These are phyloP conservation scores for Clohesyomyces aquaticus DNA, from an alignment of 495 filamentous ascomycete species.

Conservation along the genomic window DNA sequence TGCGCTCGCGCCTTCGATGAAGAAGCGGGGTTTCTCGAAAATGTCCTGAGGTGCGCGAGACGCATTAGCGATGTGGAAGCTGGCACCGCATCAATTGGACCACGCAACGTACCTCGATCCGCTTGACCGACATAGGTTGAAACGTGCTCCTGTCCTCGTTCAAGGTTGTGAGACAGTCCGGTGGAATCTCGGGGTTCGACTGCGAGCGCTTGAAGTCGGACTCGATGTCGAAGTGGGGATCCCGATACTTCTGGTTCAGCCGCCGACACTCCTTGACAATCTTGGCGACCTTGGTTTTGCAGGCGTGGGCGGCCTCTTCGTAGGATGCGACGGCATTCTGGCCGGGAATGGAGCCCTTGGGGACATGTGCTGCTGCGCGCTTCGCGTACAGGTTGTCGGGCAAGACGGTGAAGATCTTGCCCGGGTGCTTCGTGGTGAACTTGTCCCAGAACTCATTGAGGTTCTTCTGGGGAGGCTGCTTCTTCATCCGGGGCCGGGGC, in stretches of 20 bases:
- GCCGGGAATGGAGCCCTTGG: slow-evolving; percentile 57
- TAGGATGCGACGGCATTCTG: slow-evolving; percentile 67
- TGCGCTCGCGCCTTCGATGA: slow-evolving; percentile 77
- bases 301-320: slow-evolving; percentile 71
- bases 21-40: slow-evolving; percentile 86
- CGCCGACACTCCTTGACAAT: slow-evolving; percentile 82
- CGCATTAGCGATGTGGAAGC: slow-evolving; percentile 14
- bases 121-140: slow-evolving; percentile 44
- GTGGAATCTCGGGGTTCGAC: slow-evolving; percentile 60
- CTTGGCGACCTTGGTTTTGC: slow-evolving; percentile 73
- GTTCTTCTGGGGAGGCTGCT: slow-evolving; percentile 67
- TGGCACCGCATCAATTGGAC: slow-evolving; percentile 12
- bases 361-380: slow-evolving; percentile 58
- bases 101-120: slow-evolving; percentile 43
- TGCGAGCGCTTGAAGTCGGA: slow-evolving; percentile 68
- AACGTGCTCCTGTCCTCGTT: slow-evolving; percentile 33
- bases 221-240: slow-evolving; percentile 88
- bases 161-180: slow-evolving; percentile 54
- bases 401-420: slow-evolving; percentile 70
- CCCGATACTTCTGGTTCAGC: slow-evolving; percentile 87
- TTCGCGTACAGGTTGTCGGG: slow-evolving; percentile 74
- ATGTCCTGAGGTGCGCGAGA: slow-evolving; percentile 61
- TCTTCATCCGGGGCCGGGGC: slow-evolving; percentile 31
- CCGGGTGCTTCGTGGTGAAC: slow-evolving; percentile 68
- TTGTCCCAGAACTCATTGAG: slow-evolving; percentile 80